These are phyloP conservation scores for Prunus davidiana DNA, from an alignment of 306 rosid species.

Conservation along the genomic window DNA sequence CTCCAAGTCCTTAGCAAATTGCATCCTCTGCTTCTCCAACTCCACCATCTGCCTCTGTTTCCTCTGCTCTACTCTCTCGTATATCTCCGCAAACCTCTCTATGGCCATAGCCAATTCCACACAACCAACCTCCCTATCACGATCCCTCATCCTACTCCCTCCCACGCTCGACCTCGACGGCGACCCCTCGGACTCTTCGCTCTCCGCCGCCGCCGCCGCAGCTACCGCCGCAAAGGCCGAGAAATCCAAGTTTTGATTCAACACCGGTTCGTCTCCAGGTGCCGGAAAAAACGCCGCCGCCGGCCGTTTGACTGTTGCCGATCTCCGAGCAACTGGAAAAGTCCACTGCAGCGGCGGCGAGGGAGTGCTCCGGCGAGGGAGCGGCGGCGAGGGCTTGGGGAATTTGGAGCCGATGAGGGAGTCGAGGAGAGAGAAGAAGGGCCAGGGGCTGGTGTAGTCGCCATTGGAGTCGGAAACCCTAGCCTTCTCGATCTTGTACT, in stretches of 20 bases:
- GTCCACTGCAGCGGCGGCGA: conserved; percentile 31
- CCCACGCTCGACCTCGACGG: conserved; percentile 27
- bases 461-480: conserved; percentile 49
- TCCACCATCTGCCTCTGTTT: conserved; percentile 63
- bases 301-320: conserved; percentile 47
- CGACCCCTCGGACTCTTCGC: conserved; percentile 28
- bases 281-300: conserved; percentile 8
- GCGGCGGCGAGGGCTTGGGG: conserved; percentile 27
- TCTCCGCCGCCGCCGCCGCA: conserved; percentile 31
- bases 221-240: conserved; percentile 47
- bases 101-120: conserved; percentile 52
- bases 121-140: conserved; percentile 28
- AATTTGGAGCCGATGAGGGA: conserved; percentile 48
- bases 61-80: conserved; percentile 56
- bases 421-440: conserved; percentile 52
- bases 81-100: conserved; percentile 49
- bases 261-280: conserved; percentile 9
- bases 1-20: conserved; percentile 69
- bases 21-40: conserved; percentile 74
- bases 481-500: conserved; percentile 68
- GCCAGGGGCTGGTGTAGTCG: conserved; percentile 41
- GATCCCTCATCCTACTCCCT: conserved; percentile 20
- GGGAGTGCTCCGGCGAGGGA: neutral
- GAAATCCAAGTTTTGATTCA: conserved; percentile 33
- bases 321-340: conserved; percentile 60